These are phyloP conservation scores for Dothideomycetes sp. DNA, from an alignment of 2,329 filamentous ascomycete genomes.

Conservation along the genomic window DNA sequence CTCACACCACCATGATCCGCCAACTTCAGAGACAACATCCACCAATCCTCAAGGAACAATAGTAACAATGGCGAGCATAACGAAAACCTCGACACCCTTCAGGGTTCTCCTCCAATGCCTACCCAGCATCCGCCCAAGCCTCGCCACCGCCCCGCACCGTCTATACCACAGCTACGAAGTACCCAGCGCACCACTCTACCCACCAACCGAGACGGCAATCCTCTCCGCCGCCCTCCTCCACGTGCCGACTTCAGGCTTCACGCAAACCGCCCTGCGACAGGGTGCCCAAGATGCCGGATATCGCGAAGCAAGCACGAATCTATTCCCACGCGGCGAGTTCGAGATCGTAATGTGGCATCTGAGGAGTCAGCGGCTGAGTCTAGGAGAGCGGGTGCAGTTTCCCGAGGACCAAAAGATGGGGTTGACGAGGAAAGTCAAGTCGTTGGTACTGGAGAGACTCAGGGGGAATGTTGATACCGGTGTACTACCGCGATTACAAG, in stretches of 20 bases:
- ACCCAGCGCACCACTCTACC: slow-evolving; percentile 52
- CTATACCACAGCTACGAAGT: slow-evolving; percentile 68
- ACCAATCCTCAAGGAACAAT: neutral
- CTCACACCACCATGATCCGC: no score
- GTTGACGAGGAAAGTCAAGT: slow-evolving; percentile 55
- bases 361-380: slow-evolving; percentile 50
- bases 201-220: slow-evolving; percentile 59
- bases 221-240: slow-evolving; percentile 70
- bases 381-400: slow-evolving; percentile 41
- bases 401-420: slow-evolving; percentile 28
- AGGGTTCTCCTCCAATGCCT: slow-evolving; percentile 7
- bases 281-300: slow-evolving; percentile 80
- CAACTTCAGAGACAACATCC: no score
- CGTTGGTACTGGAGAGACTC: slow-evolving; percentile 65
- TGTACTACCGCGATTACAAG: slow-evolving; percentile 72
- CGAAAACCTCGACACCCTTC: neutral
- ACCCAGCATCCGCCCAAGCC: slow-evolving; percentile 13
- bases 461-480: slow-evolving; percentile 52
- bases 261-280: slow-evolving; percentile 56
- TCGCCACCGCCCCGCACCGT: slow-evolving; percentile 10
- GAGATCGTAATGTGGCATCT: slow-evolving; percentile 73
- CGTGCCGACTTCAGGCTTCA: slow-evolving; percentile 76
- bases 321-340: slow-evolving; percentile 71
- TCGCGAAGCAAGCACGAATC: slow-evolving; percentile 71
- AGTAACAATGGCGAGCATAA: slow-evolving; percentile 1